A percentile compares a stretch with the other conserved stretches of the same genome.
Conservation (phyloP, 176 grass and related monocot species). For the Lolium rigidum region DNA sequence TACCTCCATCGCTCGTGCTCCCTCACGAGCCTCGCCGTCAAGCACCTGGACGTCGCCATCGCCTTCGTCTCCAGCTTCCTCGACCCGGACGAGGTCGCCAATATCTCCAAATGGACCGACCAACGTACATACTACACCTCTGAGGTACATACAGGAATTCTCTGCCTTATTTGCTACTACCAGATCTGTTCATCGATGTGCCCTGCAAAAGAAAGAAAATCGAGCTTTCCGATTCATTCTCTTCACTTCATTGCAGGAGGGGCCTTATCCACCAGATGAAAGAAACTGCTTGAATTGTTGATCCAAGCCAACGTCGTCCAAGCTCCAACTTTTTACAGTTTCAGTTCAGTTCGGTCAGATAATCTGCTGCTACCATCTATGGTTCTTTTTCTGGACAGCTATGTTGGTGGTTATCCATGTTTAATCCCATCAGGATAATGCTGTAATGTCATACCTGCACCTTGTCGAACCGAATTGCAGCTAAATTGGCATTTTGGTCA, state of each 20-base stretch:
- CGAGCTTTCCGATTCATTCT: neutral
- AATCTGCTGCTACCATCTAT: too few species aligned
- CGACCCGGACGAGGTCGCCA: neutral
- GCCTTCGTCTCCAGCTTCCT: neutral
- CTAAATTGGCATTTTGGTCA: too few species aligned
- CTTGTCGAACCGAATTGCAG: too few species aligned
- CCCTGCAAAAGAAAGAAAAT: too few species aligned
- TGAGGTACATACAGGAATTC: neutral
- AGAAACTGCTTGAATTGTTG: neutral
- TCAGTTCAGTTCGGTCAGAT: too few species aligned
- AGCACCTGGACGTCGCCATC: neutral
- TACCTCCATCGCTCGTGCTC: neutral
- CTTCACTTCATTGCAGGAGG: neutral
- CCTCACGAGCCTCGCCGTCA: neutral
- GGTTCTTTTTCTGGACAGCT: too few species aligned
- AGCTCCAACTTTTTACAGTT: too few species aligned
- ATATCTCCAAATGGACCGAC: neutral
- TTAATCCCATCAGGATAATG: too few species aligned
- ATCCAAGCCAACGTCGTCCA: neutral
- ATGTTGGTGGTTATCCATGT: too few species aligned
- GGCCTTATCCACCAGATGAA: neutral
- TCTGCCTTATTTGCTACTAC: neutral
- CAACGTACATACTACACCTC: neutral
- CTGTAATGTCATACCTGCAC: too few species aligned
- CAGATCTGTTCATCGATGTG: neutral